Percentiles rank a stretch among this genome's conserved stretches.
Evolutionary conservation across 306 rosid genomes (phyloP).

Genomic region (Castanospermum australe): DNA sequence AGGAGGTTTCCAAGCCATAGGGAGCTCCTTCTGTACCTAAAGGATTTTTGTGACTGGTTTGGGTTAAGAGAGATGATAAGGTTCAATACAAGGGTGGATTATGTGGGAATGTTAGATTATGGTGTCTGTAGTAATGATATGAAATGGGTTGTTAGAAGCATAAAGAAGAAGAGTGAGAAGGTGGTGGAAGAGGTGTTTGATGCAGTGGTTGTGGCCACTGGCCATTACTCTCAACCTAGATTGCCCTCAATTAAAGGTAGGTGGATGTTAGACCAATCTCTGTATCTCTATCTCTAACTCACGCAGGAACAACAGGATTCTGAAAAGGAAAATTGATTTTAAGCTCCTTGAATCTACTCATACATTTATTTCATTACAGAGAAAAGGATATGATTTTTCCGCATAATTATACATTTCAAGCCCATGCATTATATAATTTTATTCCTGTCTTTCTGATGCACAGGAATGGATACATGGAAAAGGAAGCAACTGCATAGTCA

Average conservation of each 20-base stretch:
- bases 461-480: conserved; percentile 91
- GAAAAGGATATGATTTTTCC: neutral
- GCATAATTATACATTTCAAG: neutral
- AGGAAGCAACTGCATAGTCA: conserved; percentile 89
- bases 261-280: neutral
- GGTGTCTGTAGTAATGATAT: conserved; percentile 48
- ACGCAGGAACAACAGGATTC: neutral
- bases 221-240: conserved; percentile 86
- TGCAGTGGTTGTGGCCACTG: conserved; percentile 88
- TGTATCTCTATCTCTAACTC: neutral
- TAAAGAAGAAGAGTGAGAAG: conserved; percentile 41
- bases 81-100: conserved; percentile 74
- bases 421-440: neutral
- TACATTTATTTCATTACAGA: neutral
- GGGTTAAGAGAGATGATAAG: conserved; percentile 70
- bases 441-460: neutral
- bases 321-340: neutral
- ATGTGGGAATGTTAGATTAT: conserved; percentile 67
- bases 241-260: conserved; percentile 77
- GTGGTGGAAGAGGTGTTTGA: conserved; percentile 73
- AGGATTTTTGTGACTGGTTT: conserved; percentile 73
- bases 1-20: conserved; percentile 88
- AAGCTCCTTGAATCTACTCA: conserved; percentile 3
- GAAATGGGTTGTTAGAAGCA: conserved; percentile 77
- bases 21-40: conserved; percentile 62